A percentile compares a stretch with the other conserved stretches of the same genome.
phyloP scores from a whole-genome alignment of 176 grass and related monocot species.

The Zea mays region Zm-B73-REFERENCE-NAM-5.0 NC_050099.1:7137001-7137500 shows the following conservation, averaged over 20 bases:
- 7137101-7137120: slow-evolving; percentile 61
- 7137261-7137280: slow-evolving; percentile 20
- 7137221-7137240: neutral
- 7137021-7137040: slow-evolving; percentile 52
- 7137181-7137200: neutral
- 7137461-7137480: slow-evolving; percentile 67
- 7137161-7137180: slow-evolving; percentile 52
- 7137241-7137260: slow-evolving; percentile 6
- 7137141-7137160: slow-evolving; percentile 78
- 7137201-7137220: neutral
- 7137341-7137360: slow-evolving; percentile 72
- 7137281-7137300: slow-evolving; percentile 3
- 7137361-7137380: slow-evolving; percentile 83
- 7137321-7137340: slow-evolving; percentile 56
- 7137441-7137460: slow-evolving; percentile 91
- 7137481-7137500: slow-evolving; percentile 61
- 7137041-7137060: slow-evolving; percentile 43
- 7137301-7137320: slow-evolving; percentile 14
- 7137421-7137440: slow-evolving; percentile 82
- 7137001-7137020: slow-evolving; percentile 36
- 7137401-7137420: slow-evolving; percentile 69
- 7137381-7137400: slow-evolving; percentile 74
- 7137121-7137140: slow-evolving; percentile 43
- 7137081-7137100: slow-evolving; percentile 32
- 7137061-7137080: slow-evolving; percentile 58